phyloP scores from a whole-genome alignment of 768 basidiomycete species.

The Naganishia antarctica region DNA sequence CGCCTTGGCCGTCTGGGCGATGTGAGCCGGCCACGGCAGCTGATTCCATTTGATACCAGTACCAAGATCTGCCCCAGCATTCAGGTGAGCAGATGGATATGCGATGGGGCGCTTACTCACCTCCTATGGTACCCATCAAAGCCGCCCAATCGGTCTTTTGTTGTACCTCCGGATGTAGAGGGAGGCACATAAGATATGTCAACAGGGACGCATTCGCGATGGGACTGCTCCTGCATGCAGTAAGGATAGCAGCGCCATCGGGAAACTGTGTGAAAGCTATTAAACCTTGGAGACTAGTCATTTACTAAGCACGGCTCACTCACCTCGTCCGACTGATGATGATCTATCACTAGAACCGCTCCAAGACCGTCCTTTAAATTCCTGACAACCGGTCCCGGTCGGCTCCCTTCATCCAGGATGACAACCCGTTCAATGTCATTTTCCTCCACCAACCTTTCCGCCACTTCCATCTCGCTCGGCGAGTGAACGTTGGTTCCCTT shows the following conservation, averaged over 20 bases:
- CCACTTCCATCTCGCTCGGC: slow-evolving; percentile 42
- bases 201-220: slow-evolving; percentile 54
- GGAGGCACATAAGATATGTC: slow-evolving; percentile 51
- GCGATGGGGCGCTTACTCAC: slow-evolving; percentile 36
- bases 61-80: slow-evolving; percentile 37
- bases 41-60: slow-evolving; percentile 41
- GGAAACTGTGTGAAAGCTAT: slow-evolving; percentile 21
- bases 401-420: slow-evolving; percentile 54
- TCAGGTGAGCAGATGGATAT: background rate
- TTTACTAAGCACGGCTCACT: background rate
- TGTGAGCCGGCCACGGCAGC: slow-evolving; percentile 46
- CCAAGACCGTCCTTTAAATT: slow-evolving; percentile 27
- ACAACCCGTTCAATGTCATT: slow-evolving; percentile 48
- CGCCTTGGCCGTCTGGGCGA: slow-evolving; percentile 46
- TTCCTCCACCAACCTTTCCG: slow-evolving; percentile 34
- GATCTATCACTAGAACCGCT: slow-evolving; percentile 53
- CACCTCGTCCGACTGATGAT: slow-evolving; percentile 52
- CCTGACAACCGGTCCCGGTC: slow-evolving; percentile 50
- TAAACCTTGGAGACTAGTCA: too few species aligned
- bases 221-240: slow-evolving; percentile 52
- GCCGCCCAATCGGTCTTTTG: slow-evolving; percentile 50
- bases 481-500: slow-evolving; percentile 54
- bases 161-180: slow-evolving; percentile 46
- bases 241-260: slow-evolving; percentile 45
- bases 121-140: slow-evolving; percentile 53